Evolutionary conservation across 2,329 filamentous ascomycete species (phyloP), one percentile per base, ranked within the genome.

Genomic region (Penicillium brevicompactum): DNA sequence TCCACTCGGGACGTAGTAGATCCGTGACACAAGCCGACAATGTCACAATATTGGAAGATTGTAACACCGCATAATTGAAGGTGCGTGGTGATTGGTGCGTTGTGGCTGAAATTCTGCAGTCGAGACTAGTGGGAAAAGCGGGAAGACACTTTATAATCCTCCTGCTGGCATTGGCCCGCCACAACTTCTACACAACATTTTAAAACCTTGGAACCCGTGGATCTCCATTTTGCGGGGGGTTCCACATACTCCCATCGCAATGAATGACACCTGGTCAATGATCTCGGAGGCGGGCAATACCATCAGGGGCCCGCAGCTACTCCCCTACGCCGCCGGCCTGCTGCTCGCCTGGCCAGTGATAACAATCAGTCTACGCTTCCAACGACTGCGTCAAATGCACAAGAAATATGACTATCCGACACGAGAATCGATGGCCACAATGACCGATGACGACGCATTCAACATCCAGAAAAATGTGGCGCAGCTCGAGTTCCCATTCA

Each of bases 401-500:
- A 63, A 69, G 43, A 71, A 77, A 51, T 80, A 75, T 60, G 70
- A 74, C 4, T 82, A 79, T 53, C 69, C 72, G 8, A 79, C 74
- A 3, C 70, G 78, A 9, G 73, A 76, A 21, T 76, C 78, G 5
- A 70, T 81, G 53, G 68, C 76, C n/a, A 71, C 70, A 5, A 85
- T 85, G 83, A 84, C 81, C 1, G 76, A 78, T 31, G 70, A 79
- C 24, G 77, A 85, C 44, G 82, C 83, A 1, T 81, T 73, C 54
- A 65, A 75, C 40, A 84, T 86, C 46, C 72, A 80, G 37, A 72
- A 68, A 48, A 70, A 72, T 18, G 51, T 84, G 2, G 68, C 71
- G 2, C 71, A 80, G 47, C 70, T 81, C 3, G 84, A 87, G 61
- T 87, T 87, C 58, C 84, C 84, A 0, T 78, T 76, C 46, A 75